These are phyloP conservation scores for Bocquillonia castaneifolia DNA, from an alignment of 441 rosid species.

Conservation along the genomic window DNA sequence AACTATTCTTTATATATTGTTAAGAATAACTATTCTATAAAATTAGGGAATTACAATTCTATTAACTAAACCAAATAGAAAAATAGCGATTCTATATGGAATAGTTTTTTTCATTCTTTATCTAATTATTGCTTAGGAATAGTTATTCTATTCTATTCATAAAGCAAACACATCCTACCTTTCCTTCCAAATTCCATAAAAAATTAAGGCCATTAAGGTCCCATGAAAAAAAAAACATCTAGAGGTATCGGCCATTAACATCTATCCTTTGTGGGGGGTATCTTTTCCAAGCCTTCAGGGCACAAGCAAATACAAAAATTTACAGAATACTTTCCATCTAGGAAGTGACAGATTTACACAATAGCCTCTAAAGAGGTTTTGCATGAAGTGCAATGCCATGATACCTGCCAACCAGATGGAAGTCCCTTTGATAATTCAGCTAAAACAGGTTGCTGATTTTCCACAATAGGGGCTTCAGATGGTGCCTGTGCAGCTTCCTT, in stretches of 20 bases:
- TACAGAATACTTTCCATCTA: not conserved
- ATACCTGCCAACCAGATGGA: conserved; percentile 71
- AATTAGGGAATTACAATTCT: too few relatives aligned
- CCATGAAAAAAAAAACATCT: too few relatives aligned
- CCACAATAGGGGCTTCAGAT: conserved; percentile 24
- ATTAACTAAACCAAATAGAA: too few relatives aligned
- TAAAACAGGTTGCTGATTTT: conserved; percentile 41
- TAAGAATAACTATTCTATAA: too few relatives aligned
- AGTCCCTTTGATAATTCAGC: conserved; percentile 43
- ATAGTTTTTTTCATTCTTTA: too few relatives aligned
- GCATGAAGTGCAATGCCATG: not conserved
- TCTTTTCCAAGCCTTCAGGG: not conserved
- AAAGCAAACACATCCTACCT: too few relatives aligned
- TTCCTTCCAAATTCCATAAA: too few relatives aligned
- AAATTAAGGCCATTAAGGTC: too few relatives aligned
- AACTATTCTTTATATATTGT: too few relatives aligned
- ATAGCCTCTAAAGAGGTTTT: not conserved
- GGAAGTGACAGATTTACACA: not conserved
- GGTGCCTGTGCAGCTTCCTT: conserved; percentile 32
- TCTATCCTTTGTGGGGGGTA: not conserved
- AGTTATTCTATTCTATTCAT: too few relatives aligned
- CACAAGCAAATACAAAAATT: not conserved
- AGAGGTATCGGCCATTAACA: not conserved
- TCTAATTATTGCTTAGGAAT: too few relatives aligned
- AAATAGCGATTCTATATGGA: too few relatives aligned